Evolutionary conservation across 2,329 filamentous ascomycete genomes (phyloP).

Genomic region (Botryotinia convoluta): DNA sequence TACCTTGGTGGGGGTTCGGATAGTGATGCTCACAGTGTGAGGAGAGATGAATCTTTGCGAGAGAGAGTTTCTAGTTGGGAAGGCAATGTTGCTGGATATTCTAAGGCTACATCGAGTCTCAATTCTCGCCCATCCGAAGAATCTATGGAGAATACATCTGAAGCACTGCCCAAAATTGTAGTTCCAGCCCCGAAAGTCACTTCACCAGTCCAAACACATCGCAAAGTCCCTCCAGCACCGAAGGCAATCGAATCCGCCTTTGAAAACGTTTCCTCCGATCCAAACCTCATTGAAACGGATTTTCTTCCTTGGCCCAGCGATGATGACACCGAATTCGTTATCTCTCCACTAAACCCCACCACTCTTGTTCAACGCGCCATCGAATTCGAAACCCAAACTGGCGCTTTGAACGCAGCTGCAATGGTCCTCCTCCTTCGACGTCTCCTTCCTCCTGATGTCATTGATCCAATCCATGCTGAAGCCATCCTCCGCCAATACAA

Average conservation of each 20-base stretch:
- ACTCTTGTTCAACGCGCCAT: slow-evolving; percentile 53
- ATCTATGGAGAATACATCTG: slow-evolving; percentile 13
- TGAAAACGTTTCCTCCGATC: slow-evolving; percentile 28
- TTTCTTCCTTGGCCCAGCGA: slow-evolving; percentile 59
- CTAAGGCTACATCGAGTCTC: slow-evolving; percentile 20
- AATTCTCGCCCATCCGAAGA: slow-evolving; percentile 24
- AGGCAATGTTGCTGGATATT: slow-evolving; percentile 31
- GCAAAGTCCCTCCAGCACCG: slow-evolving; percentile 19
- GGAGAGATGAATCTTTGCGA: slow-evolving; percentile 25
- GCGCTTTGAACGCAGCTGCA: slow-evolving; percentile 57
- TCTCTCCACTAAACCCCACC: slow-evolving; percentile 55
- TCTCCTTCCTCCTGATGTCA: slow-evolving; percentile 52
- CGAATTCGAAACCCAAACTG: slow-evolving; percentile 54
- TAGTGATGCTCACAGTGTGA: slow-evolving; percentile 32
- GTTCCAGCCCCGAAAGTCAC: slow-evolving; percentile 12
- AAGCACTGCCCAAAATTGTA: slow-evolving; percentile 4
- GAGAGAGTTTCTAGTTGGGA: slow-evolving; percentile 35
- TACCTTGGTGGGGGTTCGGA: slow-evolving; percentile 38
- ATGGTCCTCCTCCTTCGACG: slow-evolving; percentile 60
- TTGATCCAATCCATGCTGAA: slow-evolving; percentile 54
- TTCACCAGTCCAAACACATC: slow-evolving; percentile 29
- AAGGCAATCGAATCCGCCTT: background rate
- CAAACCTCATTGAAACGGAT: slow-evolving; percentile 53
- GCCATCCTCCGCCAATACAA: slow-evolving; percentile 60
- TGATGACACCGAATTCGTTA: slow-evolving; percentile 53